phyloP scores from a whole-genome alignment of 495 filamentous ascomycete genomes.

The Aspergillus kassunensis region DNA sequence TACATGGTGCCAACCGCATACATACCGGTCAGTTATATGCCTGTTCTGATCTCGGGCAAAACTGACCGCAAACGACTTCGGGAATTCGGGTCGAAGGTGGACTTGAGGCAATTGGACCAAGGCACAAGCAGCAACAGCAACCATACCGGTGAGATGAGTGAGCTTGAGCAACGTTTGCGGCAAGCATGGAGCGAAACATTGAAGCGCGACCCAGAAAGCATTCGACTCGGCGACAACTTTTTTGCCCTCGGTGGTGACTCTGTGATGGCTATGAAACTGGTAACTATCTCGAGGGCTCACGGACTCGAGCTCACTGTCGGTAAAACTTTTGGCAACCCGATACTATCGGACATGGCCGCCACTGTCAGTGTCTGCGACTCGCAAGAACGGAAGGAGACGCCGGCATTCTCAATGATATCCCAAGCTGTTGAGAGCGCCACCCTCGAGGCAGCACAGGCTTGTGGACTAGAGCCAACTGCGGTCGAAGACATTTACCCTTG shows the following conservation, averaged over 20 bases:
- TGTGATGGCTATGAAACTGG: conserved; percentile 54
- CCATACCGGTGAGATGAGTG: conserved; percentile 26
- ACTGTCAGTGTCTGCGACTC: conserved; percentile 15
- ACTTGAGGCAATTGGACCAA: conserved; percentile 30
- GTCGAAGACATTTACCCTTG: conserved; percentile 57
- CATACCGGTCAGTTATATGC: conserved; percentile 37
- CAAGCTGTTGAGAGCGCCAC: conserved; percentile 27
- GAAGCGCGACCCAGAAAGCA: conserved; percentile 28
- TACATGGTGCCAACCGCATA: conserved; percentile 47
- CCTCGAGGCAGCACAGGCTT: conserved; percentile 26
- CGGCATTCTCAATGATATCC: conserved; percentile 34
- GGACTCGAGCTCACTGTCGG: conserved; percentile 34
- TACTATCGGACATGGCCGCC: conserved; percentile 40
- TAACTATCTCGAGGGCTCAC: conserved; percentile 30
- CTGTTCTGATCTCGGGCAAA: conserved; percentile 41
- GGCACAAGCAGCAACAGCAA: background rate
- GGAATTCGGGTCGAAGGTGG: conserved; percentile 28
- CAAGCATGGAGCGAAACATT: conserved; percentile 41
- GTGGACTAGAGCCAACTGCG: conserved; percentile 22
- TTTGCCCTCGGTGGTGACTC: conserved; percentile 63
- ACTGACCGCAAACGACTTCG: conserved; percentile 40
- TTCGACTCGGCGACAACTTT: conserved; percentile 45
- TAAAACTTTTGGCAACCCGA: conserved; percentile 44
- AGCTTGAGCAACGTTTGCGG: conserved; percentile 37
- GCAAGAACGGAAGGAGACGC: conserved; percentile 14